Evolutionary conservation across 2,329 filamentous ascomycete species (phyloP), one percentile per base, ranked within the genome.

Genomic region (Aspergillus sp.): DNA sequence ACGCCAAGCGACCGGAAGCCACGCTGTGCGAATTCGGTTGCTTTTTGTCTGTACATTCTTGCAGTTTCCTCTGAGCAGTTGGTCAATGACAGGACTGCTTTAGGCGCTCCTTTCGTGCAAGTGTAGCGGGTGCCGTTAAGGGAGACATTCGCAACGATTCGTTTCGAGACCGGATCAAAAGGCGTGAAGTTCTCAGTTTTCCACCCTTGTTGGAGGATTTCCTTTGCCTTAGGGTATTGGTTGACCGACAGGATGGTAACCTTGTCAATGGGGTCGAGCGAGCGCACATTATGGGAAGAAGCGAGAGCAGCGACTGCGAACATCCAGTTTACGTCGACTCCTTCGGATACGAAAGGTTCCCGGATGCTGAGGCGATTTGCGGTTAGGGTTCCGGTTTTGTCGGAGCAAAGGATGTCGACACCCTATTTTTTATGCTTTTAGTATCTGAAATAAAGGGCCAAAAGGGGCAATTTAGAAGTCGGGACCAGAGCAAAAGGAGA

Each of bases 1-100:
- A 92, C 89, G 82, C 89, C 89, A 64, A 92, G 87, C 57, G 89
- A 90, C 73, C 89, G 88, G 86, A 92, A 92, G 79, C 89, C 89
- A 83, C 89, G 87, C 69, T 87, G 86, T 74, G 89, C 89, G 75
- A 92, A 91, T 74, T 91, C 89, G 58, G 85, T 83, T 56, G 88
- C 86, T 82, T 91, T 91, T 67, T 86, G 82, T 77, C 85, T 87
- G 84, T 90, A 92, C 70, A 88, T 81, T 62, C 82, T 79, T 66
- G 85, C 83, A 64, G 84, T 85, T 72, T 89, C 84, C 71, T 86
- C 82, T 68, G 84, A 84, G 78, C 88, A 90, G 72, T 88, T 82
- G 62, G 86, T 85, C 62, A 91, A 83, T 73, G 85, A 84, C 55
- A 91, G 83, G 69, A 91, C 87, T 62, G 89, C 89, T 79, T 90